Conservation (phyloP, 805 yeast species). For the Scheffersomyces spartinae region DNA sequence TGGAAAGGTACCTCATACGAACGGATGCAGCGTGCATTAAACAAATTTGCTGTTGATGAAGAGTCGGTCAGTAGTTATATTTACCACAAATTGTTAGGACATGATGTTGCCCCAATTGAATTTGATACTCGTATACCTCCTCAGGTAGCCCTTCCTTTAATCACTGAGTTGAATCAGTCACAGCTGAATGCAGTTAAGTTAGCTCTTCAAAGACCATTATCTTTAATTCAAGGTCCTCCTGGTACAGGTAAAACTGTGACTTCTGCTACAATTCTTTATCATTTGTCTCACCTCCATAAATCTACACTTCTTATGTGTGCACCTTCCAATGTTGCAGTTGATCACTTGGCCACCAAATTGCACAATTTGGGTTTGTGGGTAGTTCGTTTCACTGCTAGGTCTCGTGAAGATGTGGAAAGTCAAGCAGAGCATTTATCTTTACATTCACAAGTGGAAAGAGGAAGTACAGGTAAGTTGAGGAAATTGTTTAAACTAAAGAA, state of each 20-base stretch:
- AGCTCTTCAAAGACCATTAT: conserved; percentile 60
- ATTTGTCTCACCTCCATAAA: conserved; percentile 48
- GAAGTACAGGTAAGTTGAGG: conserved; percentile 45
- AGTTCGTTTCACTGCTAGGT: conserved; percentile 63
- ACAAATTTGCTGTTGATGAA: conserved; percentile 55
- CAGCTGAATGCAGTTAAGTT: conserved; percentile 67
- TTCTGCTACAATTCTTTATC: conserved; percentile 79
- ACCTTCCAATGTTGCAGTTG: conserved; percentile 92
- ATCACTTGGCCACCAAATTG: conserved; percentile 71
- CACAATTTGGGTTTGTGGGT: conserved; percentile 64
- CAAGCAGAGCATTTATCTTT: conserved; percentile 47
- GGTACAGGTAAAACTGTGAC: conserved; percentile 96
- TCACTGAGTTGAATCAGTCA: conserved; percentile 62
- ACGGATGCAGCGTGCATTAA: conserved; percentile 75
- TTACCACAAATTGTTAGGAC: conserved; percentile 73
- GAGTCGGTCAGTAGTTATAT: conserved; percentile 63
- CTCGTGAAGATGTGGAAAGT: conserved; percentile 72
- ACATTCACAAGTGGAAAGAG: conserved; percentile 36
- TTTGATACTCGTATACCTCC: conserved; percentile 54
- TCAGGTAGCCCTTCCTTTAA: conserved; percentile 50
- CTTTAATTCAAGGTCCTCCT: conserved; percentile 91
- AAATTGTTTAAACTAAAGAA: conserved; percentile 47
- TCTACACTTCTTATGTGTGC: conserved; percentile 79
- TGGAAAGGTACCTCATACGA: conserved; percentile 82
- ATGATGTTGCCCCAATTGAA: conserved; percentile 53